These are phyloP conservation scores for Naegleria fowleri DNA, from an alignment of 208 protist species.

Conservation along the genomic window DNA sequence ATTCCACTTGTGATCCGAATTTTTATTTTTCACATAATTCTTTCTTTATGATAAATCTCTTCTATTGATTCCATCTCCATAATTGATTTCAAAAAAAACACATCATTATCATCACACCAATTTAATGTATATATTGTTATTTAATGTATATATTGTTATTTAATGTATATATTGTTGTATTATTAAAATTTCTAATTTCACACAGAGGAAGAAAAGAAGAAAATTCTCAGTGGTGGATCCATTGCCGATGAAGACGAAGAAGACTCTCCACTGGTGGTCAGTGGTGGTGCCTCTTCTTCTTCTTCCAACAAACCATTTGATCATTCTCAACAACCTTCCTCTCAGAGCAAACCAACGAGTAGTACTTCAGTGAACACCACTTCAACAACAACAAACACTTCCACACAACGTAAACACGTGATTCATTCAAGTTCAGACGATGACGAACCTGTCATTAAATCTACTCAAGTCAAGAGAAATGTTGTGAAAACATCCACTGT, in stretches of 20 bases:
- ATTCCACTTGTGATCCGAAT: too few species aligned
- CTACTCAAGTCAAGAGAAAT: background rate
- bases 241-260: background rate
- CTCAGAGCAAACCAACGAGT: background rate
- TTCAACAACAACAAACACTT: background rate
- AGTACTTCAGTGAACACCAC: background rate
- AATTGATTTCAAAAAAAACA: too few species aligned
- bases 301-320: too few species aligned
- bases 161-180: too few species aligned
- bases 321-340: background rate
- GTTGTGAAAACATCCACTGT: background rate
- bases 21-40: too few species aligned
- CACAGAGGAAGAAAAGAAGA: background rate
- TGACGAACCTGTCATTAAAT: background rate
- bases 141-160: too few species aligned
- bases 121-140: too few species aligned
- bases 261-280: background rate
- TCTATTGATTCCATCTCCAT: too few species aligned
- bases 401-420: background rate
- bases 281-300: too few species aligned
- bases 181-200: too few species aligned
- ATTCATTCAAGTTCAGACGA: background rate
- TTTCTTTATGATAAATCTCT: too few species aligned
- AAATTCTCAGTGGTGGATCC: background rate
- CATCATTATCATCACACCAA: too few species aligned